A percentile compares a stretch with the other conserved stretches of the same genome.
phyloP scores from a whole-genome alignment of 2,329 filamentous ascomycete genomes.

The Beauveria sp. region DNA sequence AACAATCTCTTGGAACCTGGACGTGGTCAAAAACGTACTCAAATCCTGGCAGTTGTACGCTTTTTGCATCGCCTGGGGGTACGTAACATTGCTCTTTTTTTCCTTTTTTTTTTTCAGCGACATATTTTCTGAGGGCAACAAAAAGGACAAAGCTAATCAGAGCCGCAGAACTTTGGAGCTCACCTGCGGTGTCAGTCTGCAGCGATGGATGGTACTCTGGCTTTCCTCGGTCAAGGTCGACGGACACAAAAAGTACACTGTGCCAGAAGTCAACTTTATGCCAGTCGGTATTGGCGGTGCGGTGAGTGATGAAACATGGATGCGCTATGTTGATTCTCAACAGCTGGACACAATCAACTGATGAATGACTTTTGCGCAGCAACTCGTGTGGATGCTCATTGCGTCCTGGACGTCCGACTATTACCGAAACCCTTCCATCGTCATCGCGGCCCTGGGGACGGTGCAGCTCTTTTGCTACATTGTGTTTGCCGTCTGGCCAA shows the following conservation, averaged over 20 bases:
- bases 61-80: neutral
- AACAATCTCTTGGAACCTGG: neutral
- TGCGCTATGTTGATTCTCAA: neutral
- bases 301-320: neutral
- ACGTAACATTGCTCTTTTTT: neutral
- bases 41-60: neutral
- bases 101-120: too few relatives aligned
- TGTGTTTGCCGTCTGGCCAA: neutral
- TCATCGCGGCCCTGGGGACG: neutral
- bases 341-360: too few relatives aligned
- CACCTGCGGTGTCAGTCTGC: conserved; percentile 3
- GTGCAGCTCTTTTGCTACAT: conserved; percentile 10
- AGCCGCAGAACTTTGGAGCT: neutral
- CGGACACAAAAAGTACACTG: neutral
- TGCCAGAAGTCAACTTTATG: neutral
- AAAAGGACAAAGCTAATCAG: neutral
- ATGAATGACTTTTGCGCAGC: neutral
- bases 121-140: too few relatives aligned
- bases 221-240: neutral
- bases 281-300: neutral
- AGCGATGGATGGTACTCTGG: conserved; percentile 9
- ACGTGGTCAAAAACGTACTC: neutral
- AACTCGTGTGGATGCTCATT: conserved; percentile 6
- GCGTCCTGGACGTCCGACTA: neutral
- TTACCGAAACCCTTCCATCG: neutral